Base-by-base conservation (phyloP, 129 eudicot species). In the Flaveria brownii region DNA sequence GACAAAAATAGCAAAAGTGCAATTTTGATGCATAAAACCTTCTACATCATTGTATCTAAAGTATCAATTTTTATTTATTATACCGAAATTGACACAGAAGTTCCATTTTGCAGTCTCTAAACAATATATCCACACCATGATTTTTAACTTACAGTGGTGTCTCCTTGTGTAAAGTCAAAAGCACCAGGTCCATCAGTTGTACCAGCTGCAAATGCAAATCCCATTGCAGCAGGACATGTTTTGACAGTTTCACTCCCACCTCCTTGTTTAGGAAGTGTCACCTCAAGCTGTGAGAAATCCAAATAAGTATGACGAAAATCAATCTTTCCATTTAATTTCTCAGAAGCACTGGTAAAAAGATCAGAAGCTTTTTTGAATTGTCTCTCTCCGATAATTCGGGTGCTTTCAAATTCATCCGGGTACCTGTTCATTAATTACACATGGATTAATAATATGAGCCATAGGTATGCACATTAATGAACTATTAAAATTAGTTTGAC, bases 161-260 rank as follows among this genome's bases (percentile, higher is more conserved):
- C 99, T 72, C 99, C 99, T 84, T 95, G 99, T 81, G 70, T 89
- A 71, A 95, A 95, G 76, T 95, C 99, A 85, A 95, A 95, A 55
- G 99, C 99, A 63, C 99, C 99, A 7, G 99, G 99, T 47, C 99
- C 99, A 82, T 95, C 99, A 18, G 99, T 95, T 41, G 99, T 95
- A 78, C 99, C 99, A 61, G 99, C 99, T 60, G 97, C 99, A 89
- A 95, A 95, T 56, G 90, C 99, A 80, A 95, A 95, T 18, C 99
- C 99, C 99, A 95, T 87, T 49, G 99, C 96, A 65, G 99, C 99
- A 50, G 99, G 99, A 80, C 99, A 95, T 28, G 99, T 95, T 82
- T 86, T 87, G 45, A 91, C 94, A 30, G 66, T 83, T 43, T 87
- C 81, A 70, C 67, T 83, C 41, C 88, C 90, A 36, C 93, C 97